Percentiles rank a stretch among this genome's conserved stretches.
Conservation (phyloP, 2,329 filamentous ascomycete genomes). For the Penicillium griseofulvum region DNA sequence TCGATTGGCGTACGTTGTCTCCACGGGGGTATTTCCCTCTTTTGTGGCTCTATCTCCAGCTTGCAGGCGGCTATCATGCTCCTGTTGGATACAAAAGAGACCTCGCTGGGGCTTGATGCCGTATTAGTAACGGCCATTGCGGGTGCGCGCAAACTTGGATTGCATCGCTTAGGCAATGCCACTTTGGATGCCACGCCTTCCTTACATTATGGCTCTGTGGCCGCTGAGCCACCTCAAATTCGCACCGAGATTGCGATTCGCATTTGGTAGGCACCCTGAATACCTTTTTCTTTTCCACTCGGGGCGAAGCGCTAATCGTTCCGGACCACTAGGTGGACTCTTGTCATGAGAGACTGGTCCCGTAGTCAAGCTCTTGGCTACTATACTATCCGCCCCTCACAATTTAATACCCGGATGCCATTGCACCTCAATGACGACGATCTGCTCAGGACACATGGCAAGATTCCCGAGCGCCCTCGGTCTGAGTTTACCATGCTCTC, state of each 20-base stretch:
- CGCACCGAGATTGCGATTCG: neutral
- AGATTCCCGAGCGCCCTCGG: neutral
- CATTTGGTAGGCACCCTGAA: neutral
- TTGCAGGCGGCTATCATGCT: neutral
- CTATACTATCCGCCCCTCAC: conserved; percentile 15
- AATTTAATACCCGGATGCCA: conserved; percentile 16
- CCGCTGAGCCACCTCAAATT: neutral
- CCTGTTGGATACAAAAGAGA: neutral
- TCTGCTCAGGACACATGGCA: neutral
- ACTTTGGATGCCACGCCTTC: neutral
- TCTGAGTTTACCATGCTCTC: neutral
- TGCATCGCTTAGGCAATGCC: neutral
- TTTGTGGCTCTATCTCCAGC: neutral
- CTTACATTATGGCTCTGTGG: neutral
- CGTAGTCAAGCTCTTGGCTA: conserved; percentile 19
- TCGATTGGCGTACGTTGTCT: neutral
- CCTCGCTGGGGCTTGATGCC: neutral
- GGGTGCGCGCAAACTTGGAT: neutral
- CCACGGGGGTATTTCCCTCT: neutral
- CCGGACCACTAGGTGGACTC: neutral
- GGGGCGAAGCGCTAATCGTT: neutral
- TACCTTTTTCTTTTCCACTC: neutral
- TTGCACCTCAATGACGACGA: neutral
- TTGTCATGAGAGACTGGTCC: conserved; percentile 17
- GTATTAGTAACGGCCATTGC: neutral